These are phyloP conservation scores for Senna siamea DNA, from an alignment of 306 rosid species.

Conservation along the genomic window DNA sequence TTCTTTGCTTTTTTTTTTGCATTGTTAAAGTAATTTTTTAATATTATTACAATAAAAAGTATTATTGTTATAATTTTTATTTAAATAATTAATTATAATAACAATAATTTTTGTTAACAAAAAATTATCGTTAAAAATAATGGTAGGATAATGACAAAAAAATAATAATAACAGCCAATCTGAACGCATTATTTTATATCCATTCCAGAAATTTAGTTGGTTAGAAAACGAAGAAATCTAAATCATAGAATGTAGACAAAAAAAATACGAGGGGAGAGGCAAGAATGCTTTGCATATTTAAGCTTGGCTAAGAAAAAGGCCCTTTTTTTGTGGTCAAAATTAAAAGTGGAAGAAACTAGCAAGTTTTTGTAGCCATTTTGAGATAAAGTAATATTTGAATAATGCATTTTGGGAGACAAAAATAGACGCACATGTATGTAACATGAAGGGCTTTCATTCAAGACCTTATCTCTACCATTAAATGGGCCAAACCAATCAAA, in stretches of 20 bases:
- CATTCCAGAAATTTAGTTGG: not conserved
- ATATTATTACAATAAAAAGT: too few relatives aligned
- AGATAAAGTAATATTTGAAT: conserved; percentile 43
- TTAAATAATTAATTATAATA: too few relatives aligned
- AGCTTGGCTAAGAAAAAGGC: conserved; percentile 27
- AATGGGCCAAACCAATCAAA: conserved; percentile 20
- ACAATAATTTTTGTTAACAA: too few relatives aligned
- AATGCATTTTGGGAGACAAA: conserved; percentile 39
- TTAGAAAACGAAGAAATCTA: not conserved
- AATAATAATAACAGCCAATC: too few relatives aligned
- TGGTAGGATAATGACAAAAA: too few relatives aligned
- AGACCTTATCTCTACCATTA: conserved; percentile 28
- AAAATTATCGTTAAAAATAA: too few relatives aligned
- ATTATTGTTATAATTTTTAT: too few relatives aligned
- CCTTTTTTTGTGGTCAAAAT: conserved; percentile 40
- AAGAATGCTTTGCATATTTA: conserved; percentile 21
- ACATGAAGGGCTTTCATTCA: conserved; percentile 25
- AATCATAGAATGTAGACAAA: not conserved
- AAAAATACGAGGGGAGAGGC: not conserved
- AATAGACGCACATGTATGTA: conserved; percentile 36
- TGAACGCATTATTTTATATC: too few relatives aligned
- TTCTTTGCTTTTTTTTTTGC: too few relatives aligned
- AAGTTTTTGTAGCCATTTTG: conserved; percentile 40
- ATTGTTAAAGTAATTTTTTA: too few relatives aligned
- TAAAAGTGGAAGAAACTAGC: conserved; percentile 32